These are phyloP conservation scores for Fistulifera pelliculosa DNA, from an alignment of 108 stramenopile genomes.

Conservation along the genomic window DNA sequence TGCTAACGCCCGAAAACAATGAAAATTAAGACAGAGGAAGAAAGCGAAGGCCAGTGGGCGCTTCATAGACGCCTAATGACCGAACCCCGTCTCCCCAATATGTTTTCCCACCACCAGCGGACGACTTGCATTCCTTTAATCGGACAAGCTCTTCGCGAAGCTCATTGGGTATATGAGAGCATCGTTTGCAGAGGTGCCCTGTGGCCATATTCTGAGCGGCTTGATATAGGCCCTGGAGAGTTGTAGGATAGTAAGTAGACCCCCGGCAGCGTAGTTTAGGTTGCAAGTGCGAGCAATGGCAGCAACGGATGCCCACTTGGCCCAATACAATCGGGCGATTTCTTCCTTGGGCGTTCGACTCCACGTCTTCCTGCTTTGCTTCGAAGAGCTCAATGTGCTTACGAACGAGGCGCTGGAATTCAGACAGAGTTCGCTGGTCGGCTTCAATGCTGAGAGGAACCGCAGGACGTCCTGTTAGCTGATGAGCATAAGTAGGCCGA, in stretches of 20 bases:
- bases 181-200: slow-evolving; percentile 16
- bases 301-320: slow-evolving; percentile 44
- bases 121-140: slow-evolving; percentile 17
- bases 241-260: slow-evolving; percentile 18
- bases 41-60: neutral
- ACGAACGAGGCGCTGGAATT: slow-evolving; percentile 17
- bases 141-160: slow-evolving; percentile 7
- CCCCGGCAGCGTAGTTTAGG: slow-evolving; percentile 14
- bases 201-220: slow-evolving; percentile 28
- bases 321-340: slow-evolving; percentile 30
- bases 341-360: slow-evolving; percentile 26
- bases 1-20: too few relatives aligned
- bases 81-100: slow-evolving; percentile 32
- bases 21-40: too few relatives aligned
- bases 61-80: slow-evolving; percentile 19
- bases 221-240: slow-evolving; percentile 2
- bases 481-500: too few relatives aligned
- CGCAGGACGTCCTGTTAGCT: too few relatives aligned
- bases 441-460: neutral
- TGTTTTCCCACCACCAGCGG: slow-evolving; percentile 25
- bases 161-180: slow-evolving; percentile 14
- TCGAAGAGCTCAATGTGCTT: slow-evolving; percentile 51
- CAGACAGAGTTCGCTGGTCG: slow-evolving; percentile 20
- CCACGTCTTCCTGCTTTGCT: slow-evolving; percentile 22
- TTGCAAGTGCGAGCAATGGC: slow-evolving; percentile 22